These are phyloP conservation scores for Neurospora africana DNA, from an alignment of 495 filamentous ascomycete genomes.

Conservation along the genomic window DNA sequence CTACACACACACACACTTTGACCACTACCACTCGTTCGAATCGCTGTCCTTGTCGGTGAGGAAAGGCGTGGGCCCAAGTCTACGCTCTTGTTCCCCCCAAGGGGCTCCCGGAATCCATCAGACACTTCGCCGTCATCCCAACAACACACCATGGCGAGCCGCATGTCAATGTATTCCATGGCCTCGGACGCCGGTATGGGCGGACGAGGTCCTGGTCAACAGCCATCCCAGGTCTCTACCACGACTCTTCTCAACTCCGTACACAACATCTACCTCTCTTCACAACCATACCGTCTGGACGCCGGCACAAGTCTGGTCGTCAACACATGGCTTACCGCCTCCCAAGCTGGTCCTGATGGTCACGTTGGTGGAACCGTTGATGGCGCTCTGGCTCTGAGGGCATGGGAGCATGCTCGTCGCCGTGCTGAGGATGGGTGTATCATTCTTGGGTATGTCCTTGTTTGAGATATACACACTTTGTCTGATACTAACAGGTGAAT, in stretches of 20 bases:
- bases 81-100: constrained; percentile 2
- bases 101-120: constrained; percentile 20
- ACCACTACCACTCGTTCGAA: constrained; percentile 9
- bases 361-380: constrained; percentile 69
- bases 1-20: background rate
- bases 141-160: constrained; percentile 53
- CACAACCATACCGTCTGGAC: constrained; percentile 72
- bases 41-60: background rate
- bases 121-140: constrained; percentile 1
- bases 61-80: background rate
- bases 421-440: constrained; percentile 95
- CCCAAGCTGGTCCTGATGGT: constrained; percentile 53
- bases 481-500: constrained; percentile 1
- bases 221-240: constrained; percentile 75
- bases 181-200: constrained; percentile 42
- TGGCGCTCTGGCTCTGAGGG: constrained; percentile 62
- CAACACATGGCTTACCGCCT: constrained; percentile 85
- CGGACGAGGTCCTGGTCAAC: constrained; percentile 50
- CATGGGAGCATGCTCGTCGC: constrained; percentile 94
- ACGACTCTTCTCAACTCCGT: constrained; percentile 85
- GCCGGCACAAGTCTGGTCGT: constrained; percentile 88
- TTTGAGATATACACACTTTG: background rate
- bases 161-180: constrained; percentile 80
- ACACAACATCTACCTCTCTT: constrained; percentile 77
- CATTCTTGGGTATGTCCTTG: constrained; percentile 57